phyloP scores from a whole-genome alignment of 306 rosid genomes.

The Oxytropis ochrocephala region DNA sequence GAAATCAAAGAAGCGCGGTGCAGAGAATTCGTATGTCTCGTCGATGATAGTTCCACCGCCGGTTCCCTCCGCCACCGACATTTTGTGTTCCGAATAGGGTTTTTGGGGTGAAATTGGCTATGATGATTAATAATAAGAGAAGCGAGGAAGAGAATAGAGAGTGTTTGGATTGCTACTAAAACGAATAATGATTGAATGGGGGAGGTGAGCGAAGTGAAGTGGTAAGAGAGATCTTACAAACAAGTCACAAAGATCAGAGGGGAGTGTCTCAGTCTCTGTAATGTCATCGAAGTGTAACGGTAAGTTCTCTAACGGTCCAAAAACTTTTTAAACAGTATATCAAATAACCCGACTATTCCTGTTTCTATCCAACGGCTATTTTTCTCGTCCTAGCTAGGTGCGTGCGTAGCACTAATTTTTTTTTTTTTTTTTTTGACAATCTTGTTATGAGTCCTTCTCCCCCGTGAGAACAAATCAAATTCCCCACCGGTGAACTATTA shows the following conservation, averaged over 20 bases:
- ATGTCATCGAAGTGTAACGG: slow-evolving; percentile 24
- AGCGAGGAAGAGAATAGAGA: not conserved
- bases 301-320: slow-evolving; percentile 37
- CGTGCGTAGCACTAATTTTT: not conserved
- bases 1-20: slow-evolving; percentile 85
- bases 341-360: not conserved
- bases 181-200: not conserved
- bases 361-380: slow-evolving; percentile 13
- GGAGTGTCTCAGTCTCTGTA: no score
- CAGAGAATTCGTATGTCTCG: slow-evolving; percentile 74
- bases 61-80: slow-evolving; percentile 48
- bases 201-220: not conserved
- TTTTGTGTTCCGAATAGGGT: slow-evolving; percentile 1
- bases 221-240: not conserved
- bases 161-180: not conserved
- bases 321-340: slow-evolving; percentile 19
- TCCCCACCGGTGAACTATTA: no score
- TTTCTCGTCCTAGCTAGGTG: not conserved
- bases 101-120: not conserved
- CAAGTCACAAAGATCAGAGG: not conserved
- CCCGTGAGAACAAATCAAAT: no score
- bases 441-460: no score
- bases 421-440: not conserved
- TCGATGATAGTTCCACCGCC: slow-evolving; percentile 41
- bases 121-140: not conserved